Percentiles rank a stretch among this genome's conserved stretches.
These are phyloP conservation scores for Euphorbia tirucalli DNA, from an alignment of 345 rosid species.

Conservation along the genomic window DNA sequence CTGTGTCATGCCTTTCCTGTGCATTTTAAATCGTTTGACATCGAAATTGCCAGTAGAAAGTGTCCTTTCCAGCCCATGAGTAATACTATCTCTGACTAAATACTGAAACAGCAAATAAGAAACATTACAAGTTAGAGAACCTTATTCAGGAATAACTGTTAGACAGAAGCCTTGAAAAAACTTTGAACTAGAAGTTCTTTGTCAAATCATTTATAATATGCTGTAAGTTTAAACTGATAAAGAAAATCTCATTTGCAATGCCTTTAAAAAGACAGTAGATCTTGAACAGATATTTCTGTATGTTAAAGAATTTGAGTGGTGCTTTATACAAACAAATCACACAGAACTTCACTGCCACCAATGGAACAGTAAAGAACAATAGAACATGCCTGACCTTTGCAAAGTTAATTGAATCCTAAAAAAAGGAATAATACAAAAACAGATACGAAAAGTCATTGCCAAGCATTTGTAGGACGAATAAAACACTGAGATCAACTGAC, in stretches of 20 bases:
- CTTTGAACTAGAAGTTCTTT: not conserved
- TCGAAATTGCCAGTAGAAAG: slow-evolving; percentile 94
- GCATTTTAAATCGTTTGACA: slow-evolving; percentile 88
- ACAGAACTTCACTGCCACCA: not conserved
- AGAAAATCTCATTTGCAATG: not conserved
- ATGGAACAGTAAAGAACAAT: not conserved
- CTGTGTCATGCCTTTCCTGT: slow-evolving; percentile 97
- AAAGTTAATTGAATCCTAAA: not conserved
- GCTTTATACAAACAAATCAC: not conserved
- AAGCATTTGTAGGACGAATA: not conserved
- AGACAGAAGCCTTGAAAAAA: too few species aligned
- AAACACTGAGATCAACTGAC: not conserved
- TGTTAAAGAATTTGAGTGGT: not conserved
- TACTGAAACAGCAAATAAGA: slow-evolving; percentile 22
- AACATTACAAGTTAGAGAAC: not conserved
- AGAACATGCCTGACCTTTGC: not conserved
- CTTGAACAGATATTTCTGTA: not conserved
- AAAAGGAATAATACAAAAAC: not conserved
- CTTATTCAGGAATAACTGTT: not conserved
- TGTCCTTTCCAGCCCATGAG: slow-evolving; percentile 73
- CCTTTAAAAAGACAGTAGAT: not conserved
- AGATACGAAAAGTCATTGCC: not conserved
- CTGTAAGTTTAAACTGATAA: not conserved
- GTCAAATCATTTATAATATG: not conserved
- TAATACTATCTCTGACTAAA: slow-evolving; percentile 43